These are phyloP conservation scores for Magnusiomyces ingens DNA, from an alignment of 1,139 yeast genomes.

Conservation along the genomic window DNA sequence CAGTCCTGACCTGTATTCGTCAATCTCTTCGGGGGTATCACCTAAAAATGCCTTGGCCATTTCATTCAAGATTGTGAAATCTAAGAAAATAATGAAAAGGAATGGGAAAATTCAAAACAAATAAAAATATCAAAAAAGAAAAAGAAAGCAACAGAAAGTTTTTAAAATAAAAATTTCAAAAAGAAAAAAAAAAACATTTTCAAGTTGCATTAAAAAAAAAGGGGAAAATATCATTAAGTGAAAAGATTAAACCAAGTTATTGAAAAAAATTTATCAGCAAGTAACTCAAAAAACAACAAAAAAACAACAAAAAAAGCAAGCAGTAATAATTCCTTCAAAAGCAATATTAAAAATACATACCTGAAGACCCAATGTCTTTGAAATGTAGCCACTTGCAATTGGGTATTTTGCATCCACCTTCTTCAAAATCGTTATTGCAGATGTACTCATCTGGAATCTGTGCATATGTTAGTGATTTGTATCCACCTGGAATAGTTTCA, in stretches of 20 bases:
- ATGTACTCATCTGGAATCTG: conserved; percentile 20
- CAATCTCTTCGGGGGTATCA: conserved; percentile 20
- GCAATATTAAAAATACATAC: conserved; percentile 17
- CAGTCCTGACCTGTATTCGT: conserved; percentile 20
- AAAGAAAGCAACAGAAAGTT: not conserved
- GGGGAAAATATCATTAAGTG: not conserved
- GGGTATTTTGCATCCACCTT: conserved; percentile 22
- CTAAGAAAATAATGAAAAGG: conserved; percentile 11
- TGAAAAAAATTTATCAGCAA: not conserved
- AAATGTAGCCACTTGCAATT: conserved; percentile 29
- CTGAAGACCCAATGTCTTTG: conserved; percentile 22
- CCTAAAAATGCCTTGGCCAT: conserved; percentile 24
- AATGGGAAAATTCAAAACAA: not conserved
- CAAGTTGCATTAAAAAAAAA: not conserved
- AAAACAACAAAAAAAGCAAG: not conserved
- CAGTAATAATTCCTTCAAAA: not conserved
- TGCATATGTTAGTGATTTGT: conserved; percentile 27
- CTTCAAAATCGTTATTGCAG: conserved; percentile 26
- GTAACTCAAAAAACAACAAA: not conserved
- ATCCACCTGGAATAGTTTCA: conserved; percentile 20
- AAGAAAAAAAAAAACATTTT: not conserved
- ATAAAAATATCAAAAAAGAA: not conserved
- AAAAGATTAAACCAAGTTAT: not conserved
- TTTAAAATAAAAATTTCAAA: not conserved
- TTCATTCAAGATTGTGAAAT: conserved; percentile 19